These are phyloP conservation scores for Tetracladium setigerum DNA, from an alignment of 495 filamentous ascomycete species.

Conservation along the genomic window DNA sequence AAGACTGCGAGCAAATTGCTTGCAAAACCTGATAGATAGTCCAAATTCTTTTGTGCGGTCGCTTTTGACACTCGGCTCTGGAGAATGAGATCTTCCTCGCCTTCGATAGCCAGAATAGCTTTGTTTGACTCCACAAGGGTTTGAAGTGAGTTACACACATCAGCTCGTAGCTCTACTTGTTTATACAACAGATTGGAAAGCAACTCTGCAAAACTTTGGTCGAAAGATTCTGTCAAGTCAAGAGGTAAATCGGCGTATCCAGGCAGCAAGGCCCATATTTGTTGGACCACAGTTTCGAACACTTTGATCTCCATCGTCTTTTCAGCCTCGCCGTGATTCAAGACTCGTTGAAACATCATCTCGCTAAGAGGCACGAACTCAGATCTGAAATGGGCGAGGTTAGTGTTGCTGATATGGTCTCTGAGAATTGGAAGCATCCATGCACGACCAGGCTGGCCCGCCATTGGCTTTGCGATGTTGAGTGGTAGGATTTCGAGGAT, in stretches of 20 bases:
- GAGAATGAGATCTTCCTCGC: constrained; percentile 58
- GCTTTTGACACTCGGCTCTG: constrained; percentile 67
- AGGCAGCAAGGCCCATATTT: constrained; percentile 91
- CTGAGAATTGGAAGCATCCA: constrained; percentile 91
- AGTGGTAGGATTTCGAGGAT: constrained; percentile 76
- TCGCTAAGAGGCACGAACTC: constrained; percentile 88
- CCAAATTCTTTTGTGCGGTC: constrained; percentile 67
- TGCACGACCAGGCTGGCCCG: constrained; percentile 74
- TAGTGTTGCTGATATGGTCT: constrained; percentile 76
- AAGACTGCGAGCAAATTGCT: constrained; percentile 87
- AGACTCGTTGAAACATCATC: constrained; percentile 76
- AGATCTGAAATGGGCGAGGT: constrained; percentile 72
- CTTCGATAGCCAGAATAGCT: constrained; percentile 52
- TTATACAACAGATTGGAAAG: constrained; percentile 86
- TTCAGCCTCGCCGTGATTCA: constrained; percentile 67
- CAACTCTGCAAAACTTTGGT: constrained; percentile 86
- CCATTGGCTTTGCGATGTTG: constrained; percentile 69
- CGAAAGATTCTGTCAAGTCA: constrained; percentile 68
- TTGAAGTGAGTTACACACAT: constrained; percentile 80
- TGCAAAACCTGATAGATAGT: constrained; percentile 68
- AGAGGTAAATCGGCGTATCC: constrained; percentile 90
- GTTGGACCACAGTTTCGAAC: constrained; percentile 90
- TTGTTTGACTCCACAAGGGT: constrained; percentile 87
- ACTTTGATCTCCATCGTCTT: constrained; percentile 95
- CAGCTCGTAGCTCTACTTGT: constrained; percentile 76